Evolutionary conservation across 495 filamentous ascomycete species (phyloP), one percentile per base, ranked within the genome.

Genomic region (Collariella sp.): DNA sequence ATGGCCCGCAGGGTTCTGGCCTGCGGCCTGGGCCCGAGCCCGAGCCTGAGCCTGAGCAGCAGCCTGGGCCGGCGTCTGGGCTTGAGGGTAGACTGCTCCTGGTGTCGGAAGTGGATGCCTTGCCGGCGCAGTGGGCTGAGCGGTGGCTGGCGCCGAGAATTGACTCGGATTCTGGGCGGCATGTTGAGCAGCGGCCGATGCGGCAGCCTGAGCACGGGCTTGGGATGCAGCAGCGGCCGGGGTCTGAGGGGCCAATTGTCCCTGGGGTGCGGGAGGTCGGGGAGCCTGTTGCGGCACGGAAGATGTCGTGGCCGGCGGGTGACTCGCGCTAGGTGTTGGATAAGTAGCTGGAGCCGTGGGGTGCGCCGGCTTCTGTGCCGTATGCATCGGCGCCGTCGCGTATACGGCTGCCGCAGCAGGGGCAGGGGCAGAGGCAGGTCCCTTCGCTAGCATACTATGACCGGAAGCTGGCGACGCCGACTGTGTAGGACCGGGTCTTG

Each of bases 211-310:
- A 23, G 34, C 20, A 2, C 12, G 15, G 12, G 34, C 10, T 18
- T 46, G 43, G 3, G 43, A 7, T 38, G 42, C 16, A 5, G 36
- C 26, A 43, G 26, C 36, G 1, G 22, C 22, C 2, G 38, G 13
- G 19, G 15, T 33, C 35, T 35, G 39, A 15, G 34, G 7, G 1
- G 45, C 19, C 0, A 15, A 3, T 15, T 26, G 53, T 19, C 38
- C 26, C 3, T 22, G 12, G 3, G 7, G 10, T 1, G 35, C n/a
- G 15, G 29, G 26, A 20, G 29, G 35, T 26, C 38, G 38, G 16
- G 54, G 38, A 38, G 15, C 31, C n/a, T 56, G 54, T 9, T 55
- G 52, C 10, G 34, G 23, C 16, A 35, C 24, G 9, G 44, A 40
- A 2, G 45, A 18, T 4, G 47, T 22, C 23, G 54, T 23, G 15